phyloP scores from a whole-genome alignment of 2,329 filamentous ascomycete genomes.

The Drechslera avenae region DNA sequence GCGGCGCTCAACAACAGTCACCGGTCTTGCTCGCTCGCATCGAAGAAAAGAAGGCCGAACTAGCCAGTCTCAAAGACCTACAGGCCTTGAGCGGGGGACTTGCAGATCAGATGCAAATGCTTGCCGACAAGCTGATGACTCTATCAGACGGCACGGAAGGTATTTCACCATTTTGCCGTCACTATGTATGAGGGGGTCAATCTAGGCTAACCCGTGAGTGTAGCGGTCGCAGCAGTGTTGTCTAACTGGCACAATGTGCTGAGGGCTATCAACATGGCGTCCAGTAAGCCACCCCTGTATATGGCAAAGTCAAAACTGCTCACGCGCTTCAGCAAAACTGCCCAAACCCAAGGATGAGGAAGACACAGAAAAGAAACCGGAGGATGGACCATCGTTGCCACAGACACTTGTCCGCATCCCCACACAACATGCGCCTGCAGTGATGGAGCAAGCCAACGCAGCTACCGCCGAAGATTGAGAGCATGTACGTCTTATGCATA shows the following conservation, averaged over 20 bases:
- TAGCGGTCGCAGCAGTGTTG: constrained; percentile 82
- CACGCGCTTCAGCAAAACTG: constrained; percentile 64
- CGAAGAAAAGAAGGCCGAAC: constrained; percentile 82
- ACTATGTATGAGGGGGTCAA: not conserved
- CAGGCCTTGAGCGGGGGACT: constrained; percentile 78
- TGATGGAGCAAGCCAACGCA: constrained; percentile 43
- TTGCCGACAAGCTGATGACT: constrained; percentile 78
- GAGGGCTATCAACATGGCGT: constrained; percentile 84
- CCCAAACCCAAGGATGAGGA: constrained; percentile 62
- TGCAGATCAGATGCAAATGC: constrained; percentile 79
- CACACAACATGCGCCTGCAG: constrained; percentile 66
- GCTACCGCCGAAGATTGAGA: constrained; percentile 40
- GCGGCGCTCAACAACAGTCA: constrained; percentile 61
- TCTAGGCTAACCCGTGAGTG: constrained; percentile 26
- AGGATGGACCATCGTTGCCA: constrained; percentile 64
- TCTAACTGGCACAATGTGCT: constrained; percentile 89
- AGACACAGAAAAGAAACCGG: constrained; percentile 47
- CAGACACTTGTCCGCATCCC: constrained; percentile 85
- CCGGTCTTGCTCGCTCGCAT: constrained; percentile 75
- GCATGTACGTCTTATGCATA: constrained; percentile 11
- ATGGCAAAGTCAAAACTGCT: constrained; percentile 10
- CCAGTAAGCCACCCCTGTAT: constrained; percentile 60
- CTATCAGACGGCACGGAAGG: constrained; percentile 83
- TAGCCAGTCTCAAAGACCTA: constrained; percentile 78
- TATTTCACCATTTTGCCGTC: constrained; percentile 36